A percentile compares a stretch with the other conserved stretches of the same genome.
phyloP scores from a whole-genome alignment of 164 flowering plant genomes.

The Cinnamomum micranthum region DNA sequence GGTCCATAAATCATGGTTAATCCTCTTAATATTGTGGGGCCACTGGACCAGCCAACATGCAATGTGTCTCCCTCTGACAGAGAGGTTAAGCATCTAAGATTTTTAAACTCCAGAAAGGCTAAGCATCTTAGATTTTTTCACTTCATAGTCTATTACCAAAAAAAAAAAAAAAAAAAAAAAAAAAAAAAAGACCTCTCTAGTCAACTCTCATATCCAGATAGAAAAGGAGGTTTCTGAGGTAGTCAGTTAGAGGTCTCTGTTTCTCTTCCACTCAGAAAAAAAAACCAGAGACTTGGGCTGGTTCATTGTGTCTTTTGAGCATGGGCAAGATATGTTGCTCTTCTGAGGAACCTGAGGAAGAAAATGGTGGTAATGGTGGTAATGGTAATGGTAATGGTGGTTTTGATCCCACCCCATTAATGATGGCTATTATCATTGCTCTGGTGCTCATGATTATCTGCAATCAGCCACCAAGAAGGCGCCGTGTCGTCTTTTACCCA shows the following conservation, averaged over 20 bases:
- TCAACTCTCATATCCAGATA: not conserved
- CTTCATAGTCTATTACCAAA: not conserved
- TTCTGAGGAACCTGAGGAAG: not conserved
- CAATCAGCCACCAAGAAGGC: not conserved
- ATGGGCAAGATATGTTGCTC: slow-evolving; percentile 5
- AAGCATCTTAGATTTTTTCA: not conserved
- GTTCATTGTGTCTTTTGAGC: not conserved
- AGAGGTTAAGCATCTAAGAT: no score
- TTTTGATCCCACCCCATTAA: not conserved
- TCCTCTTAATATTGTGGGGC: no score
- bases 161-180: not conserved
- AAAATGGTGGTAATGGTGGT: not conserved
- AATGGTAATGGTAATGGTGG: not conserved
- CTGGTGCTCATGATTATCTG: slow-evolving; percentile 6
- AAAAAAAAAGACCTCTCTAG: not conserved
- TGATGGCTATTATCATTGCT: slow-evolving; percentile 1
- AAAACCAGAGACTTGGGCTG: not conserved
- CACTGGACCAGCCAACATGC: no score
- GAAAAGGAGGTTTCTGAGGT: not conserved
- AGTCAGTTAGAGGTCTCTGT: not conserved
- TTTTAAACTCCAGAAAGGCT: not conserved
- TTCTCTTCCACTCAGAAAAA: not conserved
- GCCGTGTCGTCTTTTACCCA: not conserved
- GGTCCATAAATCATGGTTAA: no score
- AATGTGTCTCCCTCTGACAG: no score